phyloP scores from a whole-genome alignment of 139 green algal species.

The Mesotaenium endlicherianum region DNA sequence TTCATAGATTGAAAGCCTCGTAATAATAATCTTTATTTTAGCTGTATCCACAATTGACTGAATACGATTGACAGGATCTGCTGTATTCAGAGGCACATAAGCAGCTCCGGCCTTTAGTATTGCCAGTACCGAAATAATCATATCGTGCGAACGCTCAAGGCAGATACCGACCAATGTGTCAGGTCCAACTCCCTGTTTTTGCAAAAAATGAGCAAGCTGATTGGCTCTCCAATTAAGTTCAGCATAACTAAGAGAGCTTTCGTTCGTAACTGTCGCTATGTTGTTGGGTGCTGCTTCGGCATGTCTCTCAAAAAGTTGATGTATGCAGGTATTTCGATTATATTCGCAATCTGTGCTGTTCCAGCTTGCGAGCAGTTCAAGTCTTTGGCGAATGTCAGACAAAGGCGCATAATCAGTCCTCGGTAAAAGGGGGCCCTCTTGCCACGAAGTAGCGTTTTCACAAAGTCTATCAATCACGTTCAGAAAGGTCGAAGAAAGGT shows the following conservation, averaged over 20 bases:
- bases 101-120: conserved; percentile 57
- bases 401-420: too few relatives aligned
- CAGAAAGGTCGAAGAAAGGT: too few relatives aligned
- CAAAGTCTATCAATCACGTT: too few relatives aligned
- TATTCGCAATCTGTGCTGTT: too few relatives aligned
- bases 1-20: background rate
- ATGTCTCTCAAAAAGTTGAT: too few relatives aligned
- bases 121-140: conserved; percentile 55
- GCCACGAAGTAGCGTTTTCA: too few relatives aligned
- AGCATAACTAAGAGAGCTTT: background rate
- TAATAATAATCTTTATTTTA: background rate
- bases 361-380: too few relatives aligned
- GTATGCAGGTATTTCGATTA: too few relatives aligned
- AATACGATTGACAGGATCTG: conserved; percentile 37
- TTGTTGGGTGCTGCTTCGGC: too few relatives aligned
- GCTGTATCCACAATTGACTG: background rate
- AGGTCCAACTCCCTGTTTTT: background rate
- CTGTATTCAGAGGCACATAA: conserved; percentile 66
- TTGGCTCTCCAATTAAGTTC: background rate
- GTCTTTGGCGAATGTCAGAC: too few relatives aligned
- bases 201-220: background rate
- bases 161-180: conserved; percentile 50
- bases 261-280: too few relatives aligned
- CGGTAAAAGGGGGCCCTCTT: too few relatives aligned
- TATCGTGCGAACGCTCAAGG: conserved; percentile 50